Conservation (phyloP, 192 early-diverging fungal genomes). For the Kickxella alabastrina region DNA sequence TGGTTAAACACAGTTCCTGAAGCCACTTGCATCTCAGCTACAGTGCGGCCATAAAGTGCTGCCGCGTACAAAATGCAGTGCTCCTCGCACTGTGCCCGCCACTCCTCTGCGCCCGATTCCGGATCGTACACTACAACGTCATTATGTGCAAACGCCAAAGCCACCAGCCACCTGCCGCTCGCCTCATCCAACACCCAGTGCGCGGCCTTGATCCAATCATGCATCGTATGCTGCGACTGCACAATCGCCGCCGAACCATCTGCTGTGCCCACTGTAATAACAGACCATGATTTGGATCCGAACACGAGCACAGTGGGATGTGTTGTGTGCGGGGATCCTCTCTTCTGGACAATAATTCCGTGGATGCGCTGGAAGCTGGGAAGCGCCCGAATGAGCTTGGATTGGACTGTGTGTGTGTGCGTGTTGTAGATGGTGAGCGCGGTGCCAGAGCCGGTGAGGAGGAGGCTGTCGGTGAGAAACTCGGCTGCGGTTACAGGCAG, state of each 20-base stretch:
- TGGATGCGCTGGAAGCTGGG: conserved; percentile 49
- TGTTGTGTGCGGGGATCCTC: neutral
- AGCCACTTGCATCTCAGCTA: conserved; percentile 54
- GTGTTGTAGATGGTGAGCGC: conserved; percentile 35
- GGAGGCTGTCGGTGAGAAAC: conserved; percentile 28
- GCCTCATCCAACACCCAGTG: conserved; percentile 58
- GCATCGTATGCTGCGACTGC: conserved; percentile 35
- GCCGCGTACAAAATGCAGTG: conserved; percentile 75
- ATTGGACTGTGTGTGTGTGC: neutral
- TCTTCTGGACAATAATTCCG: conserved; percentile 31
- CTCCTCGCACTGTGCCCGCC: conserved; percentile 58
- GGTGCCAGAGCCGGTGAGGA: conserved; percentile 48
- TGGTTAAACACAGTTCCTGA: conserved; percentile 85
- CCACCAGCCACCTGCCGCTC: conserved; percentile 20
- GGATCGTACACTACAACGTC: conserved; percentile 59
- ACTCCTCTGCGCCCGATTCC: conserved; percentile 8
- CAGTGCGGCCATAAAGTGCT: conserved; percentile 59
- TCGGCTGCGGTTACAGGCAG: conserved; percentile 44
- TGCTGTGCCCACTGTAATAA: conserved; percentile 4
- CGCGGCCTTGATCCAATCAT: conserved; percentile 77
- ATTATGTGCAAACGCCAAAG: conserved; percentile 73
- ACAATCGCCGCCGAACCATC: conserved; percentile 10
- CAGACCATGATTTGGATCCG: conserved; percentile 52
- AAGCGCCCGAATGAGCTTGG: conserved; percentile 16
- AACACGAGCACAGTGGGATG: conserved; percentile 23